Base-by-base conservation (phyloP, 768 basidiomycete species). In the Tulasnella sp. region DNA sequence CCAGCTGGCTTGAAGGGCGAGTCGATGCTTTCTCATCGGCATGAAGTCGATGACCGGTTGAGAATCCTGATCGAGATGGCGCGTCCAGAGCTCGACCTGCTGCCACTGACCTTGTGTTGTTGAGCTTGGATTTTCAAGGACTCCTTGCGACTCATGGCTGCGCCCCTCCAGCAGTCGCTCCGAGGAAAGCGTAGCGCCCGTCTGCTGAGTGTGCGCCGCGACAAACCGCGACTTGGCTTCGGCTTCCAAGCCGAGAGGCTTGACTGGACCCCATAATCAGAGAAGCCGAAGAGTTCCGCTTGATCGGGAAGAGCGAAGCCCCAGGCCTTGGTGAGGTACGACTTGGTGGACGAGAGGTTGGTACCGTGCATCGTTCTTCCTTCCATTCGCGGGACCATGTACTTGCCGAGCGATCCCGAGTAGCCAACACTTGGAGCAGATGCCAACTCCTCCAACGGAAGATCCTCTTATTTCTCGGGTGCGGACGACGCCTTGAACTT, bases 321-420 rank as follows among this genome's bases (percentile, higher is more conserved):
- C 95, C 95, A 98, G 34, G 87, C 86, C 84, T 98, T 98, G 41
- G 88, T 86, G 35, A 99, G 85, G 79, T 99, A 86, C 0, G 86
- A 81, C 81, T 97, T 95, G 80, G 95, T 94, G 12, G 92, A 86
- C 7, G 95, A 92, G 22, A 90, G 84, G 76, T 97, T 97, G 87
- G 98, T 98, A 79, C 97, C 97, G 37, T 97, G 97, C 93, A 99
- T 96, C 83, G 98, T 99, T 63, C 89, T 89, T 72, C 95, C 93
- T 67, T 98, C 85, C 78, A 98, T 85, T 72, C 97, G 92, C 35
- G 95, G 93, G 67, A 98, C 85, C 52, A 99, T 92, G 82, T 98
- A 94, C 80, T 98, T 99, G 78, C 97, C 97, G 34, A 96, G 87
- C 5, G 84, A 78, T n/a, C 95, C 95, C 42, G 87, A 82, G 82